Conservation (phyloP, 176 grass and related monocot genomes). For the Thinopyrum elongatum region DNA sequence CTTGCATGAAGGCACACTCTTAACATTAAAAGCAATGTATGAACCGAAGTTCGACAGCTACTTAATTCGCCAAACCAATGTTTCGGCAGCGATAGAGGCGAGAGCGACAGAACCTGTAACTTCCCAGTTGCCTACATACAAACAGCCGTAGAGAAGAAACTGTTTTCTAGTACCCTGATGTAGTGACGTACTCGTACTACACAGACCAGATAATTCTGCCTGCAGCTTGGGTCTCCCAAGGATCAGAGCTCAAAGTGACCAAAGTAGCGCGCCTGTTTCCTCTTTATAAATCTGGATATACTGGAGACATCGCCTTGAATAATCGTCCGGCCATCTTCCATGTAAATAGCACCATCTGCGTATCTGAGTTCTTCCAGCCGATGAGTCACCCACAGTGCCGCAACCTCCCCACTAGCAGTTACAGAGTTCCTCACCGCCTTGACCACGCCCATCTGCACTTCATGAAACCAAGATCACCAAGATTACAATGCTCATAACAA, state of each 20-base stretch:
- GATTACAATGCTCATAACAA: neutral
- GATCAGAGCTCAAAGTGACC: slow-evolving; percentile 58
- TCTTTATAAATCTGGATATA: slow-evolving; percentile 74
- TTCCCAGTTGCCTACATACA: neutral
- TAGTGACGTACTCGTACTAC: neutral
- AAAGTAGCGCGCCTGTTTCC: slow-evolving; percentile 62
- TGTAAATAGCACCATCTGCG: slow-evolving; percentile 92
- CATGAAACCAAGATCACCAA: neutral
- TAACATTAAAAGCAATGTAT: slow-evolving; percentile 39
- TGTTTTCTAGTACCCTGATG: neutral
- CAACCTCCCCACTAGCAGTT: slow-evolving; percentile 52
- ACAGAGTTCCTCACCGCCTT: slow-evolving; percentile 86
- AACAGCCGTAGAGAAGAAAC: neutral
- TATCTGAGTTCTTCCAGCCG: slow-evolving; percentile 93
- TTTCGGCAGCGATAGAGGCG: neutral
- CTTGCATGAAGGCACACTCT: slow-evolving; percentile 14
- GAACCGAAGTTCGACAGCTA: slow-evolving; percentile 13
- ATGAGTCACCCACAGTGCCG: slow-evolving; percentile 95
- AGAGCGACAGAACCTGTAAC: neutral
- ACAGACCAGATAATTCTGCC: neutral
- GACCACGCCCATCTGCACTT: slow-evolving; percentile 75
- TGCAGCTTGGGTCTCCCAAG: neutral
- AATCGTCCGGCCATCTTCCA: slow-evolving; percentile 84
- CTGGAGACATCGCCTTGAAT: slow-evolving; percentile 58
- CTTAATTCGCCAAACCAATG: slow-evolving; percentile 31